Conservation (phyloP, 208 protist genomes). For the Trypanosomatidae sp. region DNA sequence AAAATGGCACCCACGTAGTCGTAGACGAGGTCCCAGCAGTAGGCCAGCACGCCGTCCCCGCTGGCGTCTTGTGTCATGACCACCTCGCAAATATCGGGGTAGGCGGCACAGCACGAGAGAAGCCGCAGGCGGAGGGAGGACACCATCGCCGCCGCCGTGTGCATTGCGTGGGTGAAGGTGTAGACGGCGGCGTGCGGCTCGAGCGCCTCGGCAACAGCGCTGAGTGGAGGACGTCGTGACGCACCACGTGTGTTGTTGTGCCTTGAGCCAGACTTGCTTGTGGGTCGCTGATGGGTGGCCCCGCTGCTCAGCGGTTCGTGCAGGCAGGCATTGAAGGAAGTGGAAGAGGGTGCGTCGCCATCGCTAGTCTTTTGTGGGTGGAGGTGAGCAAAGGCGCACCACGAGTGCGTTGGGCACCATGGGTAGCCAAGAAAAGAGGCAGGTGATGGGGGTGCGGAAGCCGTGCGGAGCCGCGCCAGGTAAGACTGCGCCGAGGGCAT, state of each 20-base stretch:
- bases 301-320: no score
- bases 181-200: conserved; percentile 22
- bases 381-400: conserved; percentile 33
- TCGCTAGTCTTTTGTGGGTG: no score
- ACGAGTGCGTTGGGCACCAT: conserved; percentile 33
- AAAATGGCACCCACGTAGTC: conserved; percentile 41
- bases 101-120: conserved; percentile 47
- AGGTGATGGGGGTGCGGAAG: no score
- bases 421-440: no score
- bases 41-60: conserved; percentile 27
- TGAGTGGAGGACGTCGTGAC: conserved; percentile 9
- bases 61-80: conserved; percentile 14
- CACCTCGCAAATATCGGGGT: conserved; percentile 46
- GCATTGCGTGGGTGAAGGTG: conserved; percentile 45
- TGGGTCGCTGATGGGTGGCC: no score
- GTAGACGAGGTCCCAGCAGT: conserved; percentile 56
- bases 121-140: conserved; percentile 70
- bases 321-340: no score
- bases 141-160: conserved; percentile 49
- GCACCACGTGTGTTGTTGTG: background rate
- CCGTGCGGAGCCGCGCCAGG: no score
- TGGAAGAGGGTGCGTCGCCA: no score
- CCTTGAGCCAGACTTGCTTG: no score
- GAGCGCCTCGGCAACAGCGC: conserved; percentile 15
- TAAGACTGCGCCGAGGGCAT: no score